Evolutionary conservation across 768 basidiomycete species (phyloP).

Genomic region (Dioszegia aurantiaca): DNA sequence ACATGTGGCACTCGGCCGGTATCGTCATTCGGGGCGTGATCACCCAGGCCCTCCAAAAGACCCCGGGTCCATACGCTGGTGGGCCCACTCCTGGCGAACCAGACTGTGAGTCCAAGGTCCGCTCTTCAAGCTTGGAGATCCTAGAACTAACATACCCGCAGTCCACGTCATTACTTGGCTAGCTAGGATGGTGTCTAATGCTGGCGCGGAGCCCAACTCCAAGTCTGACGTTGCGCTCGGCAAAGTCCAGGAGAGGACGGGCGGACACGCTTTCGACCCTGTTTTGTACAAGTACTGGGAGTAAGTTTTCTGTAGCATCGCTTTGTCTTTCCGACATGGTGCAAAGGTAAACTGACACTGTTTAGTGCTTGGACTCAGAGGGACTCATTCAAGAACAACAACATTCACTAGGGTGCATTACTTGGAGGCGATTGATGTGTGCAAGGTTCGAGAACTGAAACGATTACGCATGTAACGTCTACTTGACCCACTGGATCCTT

Average conservation of each 20-base stretch:
- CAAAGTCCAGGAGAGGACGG: conserved; percentile 36
- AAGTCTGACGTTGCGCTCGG: conserved; percentile 29
- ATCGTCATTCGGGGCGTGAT: conserved; percentile 38
- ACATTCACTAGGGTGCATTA: conserved; percentile 25
- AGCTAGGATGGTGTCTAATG: conserved; percentile 33
- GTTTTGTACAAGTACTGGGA: conserved; percentile 46
- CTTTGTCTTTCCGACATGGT: not conserved
- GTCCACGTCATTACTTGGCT: conserved; percentile 48
- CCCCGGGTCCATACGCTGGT: conserved; percentile 33
- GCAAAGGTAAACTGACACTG: conserved; percentile 1
- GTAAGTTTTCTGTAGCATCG: conserved; percentile 22
- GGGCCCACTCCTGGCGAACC: conserved; percentile 36
- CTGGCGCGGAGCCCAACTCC: conserved; percentile 36
- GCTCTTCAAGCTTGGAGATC: too few relatives aligned
- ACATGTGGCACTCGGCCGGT: conserved; percentile 43
- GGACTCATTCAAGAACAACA: conserved; percentile 39
- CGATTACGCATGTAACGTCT: too few relatives aligned
- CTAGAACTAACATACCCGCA: too few relatives aligned
- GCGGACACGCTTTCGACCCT: conserved; percentile 42
- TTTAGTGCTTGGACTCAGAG: conserved; percentile 38
- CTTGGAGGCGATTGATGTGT: not conserved
- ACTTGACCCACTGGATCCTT: too few relatives aligned
- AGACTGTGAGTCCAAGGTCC: conserved; percentile 47
- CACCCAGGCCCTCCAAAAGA: conserved; percentile 46
- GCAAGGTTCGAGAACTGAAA: too few relatives aligned